Percentiles rank a stretch among this genome's conserved stretches.
Conservation (phyloP, 2,329 filamentous ascomycete genomes). For the Diaporthe citriasiana region DNA sequence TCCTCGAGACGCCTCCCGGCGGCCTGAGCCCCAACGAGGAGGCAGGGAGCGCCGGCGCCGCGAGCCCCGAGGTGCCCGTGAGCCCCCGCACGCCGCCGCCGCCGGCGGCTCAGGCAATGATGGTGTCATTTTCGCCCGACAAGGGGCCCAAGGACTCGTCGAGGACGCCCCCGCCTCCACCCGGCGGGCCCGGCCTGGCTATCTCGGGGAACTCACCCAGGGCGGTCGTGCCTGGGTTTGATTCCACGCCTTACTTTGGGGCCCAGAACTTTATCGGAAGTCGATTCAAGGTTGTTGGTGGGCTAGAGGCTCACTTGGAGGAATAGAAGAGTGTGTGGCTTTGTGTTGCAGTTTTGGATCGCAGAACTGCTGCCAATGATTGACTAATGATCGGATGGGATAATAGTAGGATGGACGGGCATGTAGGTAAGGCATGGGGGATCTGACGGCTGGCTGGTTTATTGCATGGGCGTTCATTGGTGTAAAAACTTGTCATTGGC, state of each 20-base stretch:
- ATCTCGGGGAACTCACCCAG: conserved; percentile 13
- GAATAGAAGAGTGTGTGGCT: conserved; percentile 33
- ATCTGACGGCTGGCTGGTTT: background rate
- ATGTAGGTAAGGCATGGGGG: conserved; percentile 12
- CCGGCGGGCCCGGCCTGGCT: background rate
- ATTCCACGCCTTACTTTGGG: conserved; percentile 34
- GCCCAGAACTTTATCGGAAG: conserved; percentile 39
- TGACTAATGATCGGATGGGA: background rate
- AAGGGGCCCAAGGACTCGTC: background rate
- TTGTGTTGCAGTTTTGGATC: background rate
- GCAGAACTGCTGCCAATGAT: background rate
- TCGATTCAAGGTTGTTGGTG: conserved; percentile 38
- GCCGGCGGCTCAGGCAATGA: conserved; percentile 1
- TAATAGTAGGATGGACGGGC: background rate
- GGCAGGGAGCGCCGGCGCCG: conserved; percentile 21
- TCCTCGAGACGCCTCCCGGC: conserved; percentile 40
- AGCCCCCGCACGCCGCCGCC: conserved; percentile 34
- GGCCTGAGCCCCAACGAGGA: conserved; percentile 33
- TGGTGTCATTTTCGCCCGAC: background rate
- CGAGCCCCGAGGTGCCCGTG: conserved; percentile 35
- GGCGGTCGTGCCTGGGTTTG: conserved; percentile 17
- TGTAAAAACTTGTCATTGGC: background rate
- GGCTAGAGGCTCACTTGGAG: conserved; percentile 42
- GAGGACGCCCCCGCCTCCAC: background rate
- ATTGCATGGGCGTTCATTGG: conserved; percentile 16